Percentiles rank a stretch among this genome's conserved stretches.
phyloP scores from a whole-genome alignment of 768 basidiomycete species.

The Daedalea quercina region DNA sequence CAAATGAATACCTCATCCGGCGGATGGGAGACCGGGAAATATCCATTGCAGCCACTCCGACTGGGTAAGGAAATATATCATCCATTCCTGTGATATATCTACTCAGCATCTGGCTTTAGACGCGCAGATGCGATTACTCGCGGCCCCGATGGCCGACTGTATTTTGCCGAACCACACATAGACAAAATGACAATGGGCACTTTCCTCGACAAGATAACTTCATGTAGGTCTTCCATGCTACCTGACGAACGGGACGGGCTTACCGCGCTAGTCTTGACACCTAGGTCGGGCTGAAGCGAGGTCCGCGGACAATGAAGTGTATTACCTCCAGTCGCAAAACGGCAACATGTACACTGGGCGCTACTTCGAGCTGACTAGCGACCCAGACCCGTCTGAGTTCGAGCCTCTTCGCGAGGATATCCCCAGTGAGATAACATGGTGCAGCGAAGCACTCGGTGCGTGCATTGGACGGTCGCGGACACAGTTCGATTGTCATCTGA shows the following conservation, averaged over 20 bases:
- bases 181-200: constrained; percentile 60
- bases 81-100: not conserved
- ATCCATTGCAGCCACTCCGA: constrained; percentile 76
- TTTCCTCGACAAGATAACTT: constrained; percentile 40
- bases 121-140: constrained; percentile 69
- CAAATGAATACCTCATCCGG: constrained; percentile 51
- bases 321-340: constrained; percentile 88
- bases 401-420: constrained; percentile 57
- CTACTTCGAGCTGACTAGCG: constrained; percentile 29
- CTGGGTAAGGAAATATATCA: constrained; percentile 50
- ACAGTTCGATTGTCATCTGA: constrained; percentile 2
- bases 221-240: constrained; percentile 21
- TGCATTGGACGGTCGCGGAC: not conserved
- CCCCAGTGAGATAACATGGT: constrained; percentile 64
- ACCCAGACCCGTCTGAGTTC: constrained; percentile 50
- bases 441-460: constrained; percentile 72
- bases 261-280: not conserved
- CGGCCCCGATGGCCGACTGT: constrained; percentile 45
- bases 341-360: constrained; percentile 67
- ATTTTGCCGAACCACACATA: constrained; percentile 71
- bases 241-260: not conserved
- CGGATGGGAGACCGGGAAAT: constrained; percentile 47
- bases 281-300: not conserved
- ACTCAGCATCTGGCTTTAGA: constrained; percentile 28
- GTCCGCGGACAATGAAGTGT: constrained; percentile 27